A percentile compares a stretch with the other conserved stretches of the same genome.
phyloP scores from a whole-genome alignment of 1,284 basidiomycete genomes.

The Cutaneotrichosporon arboriforme region DNA sequence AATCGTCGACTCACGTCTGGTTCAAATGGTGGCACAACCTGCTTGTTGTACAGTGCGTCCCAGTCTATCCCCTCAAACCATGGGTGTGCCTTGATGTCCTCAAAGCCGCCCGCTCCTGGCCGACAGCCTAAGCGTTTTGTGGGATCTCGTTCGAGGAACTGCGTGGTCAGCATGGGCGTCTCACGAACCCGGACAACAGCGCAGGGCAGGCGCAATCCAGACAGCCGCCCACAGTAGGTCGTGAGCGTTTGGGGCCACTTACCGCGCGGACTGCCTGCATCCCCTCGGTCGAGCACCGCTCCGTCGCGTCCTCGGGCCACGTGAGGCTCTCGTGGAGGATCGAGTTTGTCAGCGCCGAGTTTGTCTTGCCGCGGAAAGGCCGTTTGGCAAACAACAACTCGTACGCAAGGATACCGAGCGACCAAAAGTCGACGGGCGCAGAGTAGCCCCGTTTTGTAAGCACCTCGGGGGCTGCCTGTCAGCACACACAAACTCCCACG shows the following conservation, averaged over 20 bases:
- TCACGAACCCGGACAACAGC: neutral
- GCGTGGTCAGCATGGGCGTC: slow-evolving; percentile 3
- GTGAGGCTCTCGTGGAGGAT: slow-evolving; percentile 57
- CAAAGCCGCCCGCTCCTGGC: slow-evolving; percentile 67
- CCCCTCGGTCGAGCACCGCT: slow-evolving; percentile 41
- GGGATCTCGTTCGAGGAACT: slow-evolving; percentile 83
- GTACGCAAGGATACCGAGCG: slow-evolving; percentile 83
- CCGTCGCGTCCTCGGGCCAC: slow-evolving; percentile 47
- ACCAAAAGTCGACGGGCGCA: slow-evolving; percentile 94
- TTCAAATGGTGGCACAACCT: slow-evolving; percentile 76
- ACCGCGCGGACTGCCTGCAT: slow-evolving; percentile 46
- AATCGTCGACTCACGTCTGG: slow-evolving; percentile 59
- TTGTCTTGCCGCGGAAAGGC: slow-evolving; percentile 87
- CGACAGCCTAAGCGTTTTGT: slow-evolving; percentile 75
- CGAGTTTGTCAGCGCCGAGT: slow-evolving; percentile 78
- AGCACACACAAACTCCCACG: neutral
- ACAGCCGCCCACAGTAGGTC: no score
- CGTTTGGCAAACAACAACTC: slow-evolving; percentile 86
- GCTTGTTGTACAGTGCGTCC: slow-evolving; percentile 74
- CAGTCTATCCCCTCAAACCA: slow-evolving; percentile 89
- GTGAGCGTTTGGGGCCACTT: no score
- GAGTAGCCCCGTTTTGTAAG: slow-evolving; percentile 67
- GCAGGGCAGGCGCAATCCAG: no score
- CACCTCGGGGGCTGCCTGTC: slow-evolving; percentile 69
- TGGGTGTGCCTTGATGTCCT: slow-evolving; percentile 70